A percentile compares a stretch with the other conserved stretches of the same genome.
phyloP scores from a whole-genome alignment of 164 flowering plant genomes.

The Tinospora cordifolia region DNA sequence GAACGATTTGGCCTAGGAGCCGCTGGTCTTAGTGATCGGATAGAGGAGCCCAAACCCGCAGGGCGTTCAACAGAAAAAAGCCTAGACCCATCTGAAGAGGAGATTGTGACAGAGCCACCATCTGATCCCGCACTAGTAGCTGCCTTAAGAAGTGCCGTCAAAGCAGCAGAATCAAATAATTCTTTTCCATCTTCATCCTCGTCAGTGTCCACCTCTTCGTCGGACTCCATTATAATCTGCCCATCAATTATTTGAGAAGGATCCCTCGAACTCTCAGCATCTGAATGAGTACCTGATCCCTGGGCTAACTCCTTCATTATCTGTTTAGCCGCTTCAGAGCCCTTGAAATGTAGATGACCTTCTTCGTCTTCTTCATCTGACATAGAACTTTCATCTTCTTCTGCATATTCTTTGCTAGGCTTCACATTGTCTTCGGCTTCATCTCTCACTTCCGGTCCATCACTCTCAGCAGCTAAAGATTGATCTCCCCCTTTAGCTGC shows the following conservation, averaged over 20 bases:
- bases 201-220: conserved; percentile 81
- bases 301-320: conserved; percentile 65
- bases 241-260: conserved; percentile 53
- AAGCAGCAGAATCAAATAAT: conserved; percentile 80
- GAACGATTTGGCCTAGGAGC: conserved; percentile 47
- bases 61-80: conserved; percentile 89
- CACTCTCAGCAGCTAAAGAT: conserved; percentile 6
- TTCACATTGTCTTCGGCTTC: conserved; percentile 23
- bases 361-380: conserved; percentile 51
- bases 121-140: conserved; percentile 56
- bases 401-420: conserved; percentile 20
- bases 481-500: conserved; percentile 6
- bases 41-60: conserved; percentile 81
- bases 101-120: conserved; percentile 45
- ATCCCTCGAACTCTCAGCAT: conserved; percentile 38
- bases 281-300: conserved; percentile 43
- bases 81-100: conserved; percentile 67
- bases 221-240: conserved; percentile 77
- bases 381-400: conserved; percentile 34
- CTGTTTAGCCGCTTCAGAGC: conserved; percentile 56
- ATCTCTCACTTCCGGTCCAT: conserved; percentile 8
- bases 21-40: conserved; percentile 50
- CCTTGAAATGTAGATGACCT: conserved; percentile 42
- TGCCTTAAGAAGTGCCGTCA: conserved; percentile 89
- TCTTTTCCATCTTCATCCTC: conserved; percentile 72